Evolutionary conservation across 495 filamentous ascomycete genomes (phyloP).

Genomic region (Aspergillus haitiensis): DNA sequence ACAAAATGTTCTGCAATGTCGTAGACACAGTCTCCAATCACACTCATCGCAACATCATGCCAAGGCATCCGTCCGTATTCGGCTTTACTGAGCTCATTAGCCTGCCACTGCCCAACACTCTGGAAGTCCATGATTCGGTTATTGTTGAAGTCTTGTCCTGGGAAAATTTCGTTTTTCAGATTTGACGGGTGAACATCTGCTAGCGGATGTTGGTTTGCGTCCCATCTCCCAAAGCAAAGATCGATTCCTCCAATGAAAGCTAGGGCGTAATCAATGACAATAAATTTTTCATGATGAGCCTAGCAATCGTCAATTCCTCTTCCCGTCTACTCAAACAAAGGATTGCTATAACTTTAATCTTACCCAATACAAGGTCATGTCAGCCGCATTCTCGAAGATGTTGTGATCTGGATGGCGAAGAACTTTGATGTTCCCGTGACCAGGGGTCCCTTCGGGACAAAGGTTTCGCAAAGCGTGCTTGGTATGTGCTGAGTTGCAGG

Average conservation of each 20-base stretch:
- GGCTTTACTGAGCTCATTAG: constrained; percentile 87
- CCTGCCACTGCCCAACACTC: constrained; percentile 85
- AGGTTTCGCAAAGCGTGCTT: constrained; percentile 82
- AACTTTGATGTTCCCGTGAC: constrained; percentile 81
- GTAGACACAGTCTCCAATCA: constrained; percentile 85
- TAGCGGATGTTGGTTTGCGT: constrained; percentile 77
- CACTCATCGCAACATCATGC: constrained; percentile 92
- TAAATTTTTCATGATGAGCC: constrained; percentile 95
- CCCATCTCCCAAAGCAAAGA: constrained; percentile 96
- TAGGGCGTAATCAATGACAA: constrained; percentile 86
- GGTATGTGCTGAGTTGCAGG: constrained; percentile 90
- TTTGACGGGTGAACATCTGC: constrained; percentile 85
- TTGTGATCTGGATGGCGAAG: constrained; percentile 97
- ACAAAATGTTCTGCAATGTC: constrained; percentile 98
- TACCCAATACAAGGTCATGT: constrained; percentile 97
- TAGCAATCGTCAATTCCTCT: constrained; percentile 19
- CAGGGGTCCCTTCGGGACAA: constrained; percentile 75
- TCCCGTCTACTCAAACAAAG: neutral
- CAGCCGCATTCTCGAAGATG: constrained; percentile 85
- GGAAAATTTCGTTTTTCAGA: constrained; percentile 83
- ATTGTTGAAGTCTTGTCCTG: constrained; percentile 94
- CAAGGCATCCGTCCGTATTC: constrained; percentile 96
- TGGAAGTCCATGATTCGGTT: constrained; percentile 97
- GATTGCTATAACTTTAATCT: neutral
- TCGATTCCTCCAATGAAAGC: constrained; percentile 94